Conservation (phyloP, 345 rosid genomes). For the Euphorbia peplus region DNA sequence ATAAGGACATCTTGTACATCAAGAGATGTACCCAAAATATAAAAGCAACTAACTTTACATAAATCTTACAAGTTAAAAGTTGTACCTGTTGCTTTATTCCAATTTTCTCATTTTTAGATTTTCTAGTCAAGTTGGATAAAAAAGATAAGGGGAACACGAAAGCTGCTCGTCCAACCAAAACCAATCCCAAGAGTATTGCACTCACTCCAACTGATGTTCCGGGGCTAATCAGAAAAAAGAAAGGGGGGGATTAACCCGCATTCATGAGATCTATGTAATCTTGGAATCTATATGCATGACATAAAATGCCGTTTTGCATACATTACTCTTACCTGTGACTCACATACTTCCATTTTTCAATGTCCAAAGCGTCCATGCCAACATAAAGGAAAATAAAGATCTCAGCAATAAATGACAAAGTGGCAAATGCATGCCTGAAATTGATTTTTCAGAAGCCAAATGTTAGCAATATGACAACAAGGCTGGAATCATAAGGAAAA, state of each 20-base stretch:
- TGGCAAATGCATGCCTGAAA: conserved; percentile 84
- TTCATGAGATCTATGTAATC: not conserved
- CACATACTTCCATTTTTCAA: conserved; percentile 80
- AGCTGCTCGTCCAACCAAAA: conserved; percentile 85
- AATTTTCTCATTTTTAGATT: conserved; percentile 50
- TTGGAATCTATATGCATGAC: not conserved
- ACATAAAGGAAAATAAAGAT: conserved; percentile 94
- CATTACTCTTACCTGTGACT: conserved; percentile 61
- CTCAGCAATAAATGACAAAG: conserved; percentile 87
- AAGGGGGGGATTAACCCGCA: not conserved
- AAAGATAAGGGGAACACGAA: conserved; percentile 85
- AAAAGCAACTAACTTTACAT: not conserved
- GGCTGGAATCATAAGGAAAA: not conserved
- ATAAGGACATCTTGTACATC: not conserved
- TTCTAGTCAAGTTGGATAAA: conserved; percentile 80
- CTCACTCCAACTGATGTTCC: conserved; percentile 71
- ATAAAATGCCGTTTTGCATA: not conserved
- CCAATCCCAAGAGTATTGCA: conserved; percentile 68
- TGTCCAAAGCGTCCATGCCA: conserved; percentile 98
- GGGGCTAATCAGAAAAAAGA: conserved; percentile 47
- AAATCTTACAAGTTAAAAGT: conserved; percentile 9
- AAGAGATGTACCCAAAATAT: not conserved
- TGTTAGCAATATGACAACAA: conserved; percentile 12
- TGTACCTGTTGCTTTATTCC: conserved; percentile 65
- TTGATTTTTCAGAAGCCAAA: conserved; percentile 10